Evolutionary conservation across 2,329 filamentous ascomycete genomes (phyloP).

Genomic region (Metarhizium guizhouense): DNA sequence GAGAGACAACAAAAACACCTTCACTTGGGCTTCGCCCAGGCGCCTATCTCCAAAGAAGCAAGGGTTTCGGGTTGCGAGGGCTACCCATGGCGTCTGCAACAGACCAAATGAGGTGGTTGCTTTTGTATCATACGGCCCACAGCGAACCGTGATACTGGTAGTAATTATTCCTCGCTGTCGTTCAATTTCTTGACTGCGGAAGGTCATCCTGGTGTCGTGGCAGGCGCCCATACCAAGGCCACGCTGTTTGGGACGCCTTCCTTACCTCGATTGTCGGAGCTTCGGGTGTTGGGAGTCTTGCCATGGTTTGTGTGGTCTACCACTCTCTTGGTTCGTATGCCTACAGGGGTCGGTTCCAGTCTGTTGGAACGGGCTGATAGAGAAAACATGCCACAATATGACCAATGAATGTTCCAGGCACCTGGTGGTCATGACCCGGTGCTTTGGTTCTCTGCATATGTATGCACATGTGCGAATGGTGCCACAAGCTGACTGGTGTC

Average conservation of each 20-base stretch:
- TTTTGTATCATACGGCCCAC: background rate
- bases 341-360: background rate
- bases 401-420: background rate
- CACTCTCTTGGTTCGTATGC: background rate
- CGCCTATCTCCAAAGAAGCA: background rate
- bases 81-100: slow-evolving; percentile 3
- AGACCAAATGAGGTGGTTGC: background rate
- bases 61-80: background rate
- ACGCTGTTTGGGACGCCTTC: background rate
- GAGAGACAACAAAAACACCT: slow-evolving; percentile 1
- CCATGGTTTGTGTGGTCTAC: background rate
- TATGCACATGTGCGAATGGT: background rate
- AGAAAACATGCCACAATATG: background rate
- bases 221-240: background rate
- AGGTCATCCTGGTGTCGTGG: background rate
- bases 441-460: background rate
- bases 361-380: background rate
- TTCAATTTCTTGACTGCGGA: background rate
- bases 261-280: background rate
- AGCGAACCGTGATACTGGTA: background rate
- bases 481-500: background rate
- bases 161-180: background rate
- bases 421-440: background rate
- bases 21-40: background rate
- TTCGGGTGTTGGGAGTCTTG: too few relatives aligned